Conservation (phyloP, 2,329 filamentous ascomycete species). For the Bipolaris victoriae region DNA sequence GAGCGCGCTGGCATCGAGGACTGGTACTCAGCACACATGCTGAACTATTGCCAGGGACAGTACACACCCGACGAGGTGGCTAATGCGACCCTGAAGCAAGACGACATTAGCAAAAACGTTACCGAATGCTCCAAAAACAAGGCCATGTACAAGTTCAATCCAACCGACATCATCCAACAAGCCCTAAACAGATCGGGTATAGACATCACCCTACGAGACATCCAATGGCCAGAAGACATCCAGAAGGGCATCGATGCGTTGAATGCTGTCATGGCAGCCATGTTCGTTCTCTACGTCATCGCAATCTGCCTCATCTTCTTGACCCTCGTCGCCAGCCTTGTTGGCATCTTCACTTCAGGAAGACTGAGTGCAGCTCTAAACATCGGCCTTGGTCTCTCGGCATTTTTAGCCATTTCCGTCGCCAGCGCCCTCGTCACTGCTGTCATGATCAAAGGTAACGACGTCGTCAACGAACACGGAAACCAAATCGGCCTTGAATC, state of each 20-base stretch:
- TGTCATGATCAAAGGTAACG: constrained; percentile 59
- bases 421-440: constrained; percentile 77
- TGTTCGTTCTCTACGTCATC: constrained; percentile 66
- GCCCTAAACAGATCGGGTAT: constrained; percentile 54
- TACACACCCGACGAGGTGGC: constrained; percentile 53
- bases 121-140: constrained; percentile 61
- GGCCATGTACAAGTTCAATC: constrained; percentile 64
- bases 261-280: constrained; percentile 57
- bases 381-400: constrained; percentile 56
- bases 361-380: constrained; percentile 58
- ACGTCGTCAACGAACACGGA: constrained; percentile 62
- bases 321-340: constrained; percentile 55
- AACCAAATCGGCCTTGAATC: constrained; percentile 58
- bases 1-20: constrained; percentile 61
- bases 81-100: constrained; percentile 51
- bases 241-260: constrained; percentile 60
- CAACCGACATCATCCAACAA: constrained; percentile 56
- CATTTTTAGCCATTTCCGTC: constrained; percentile 67
- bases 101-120: constrained; percentile 57
- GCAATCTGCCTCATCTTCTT: constrained; percentile 61
- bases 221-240: constrained; percentile 64
- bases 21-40: constrained; percentile 67
- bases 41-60: constrained; percentile 64
- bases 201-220: constrained; percentile 57
- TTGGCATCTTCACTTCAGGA: constrained; percentile 54